Base-by-base conservation (phyloP, 176 grass and related monocot species). In the Pontederia paniculata region DNA sequence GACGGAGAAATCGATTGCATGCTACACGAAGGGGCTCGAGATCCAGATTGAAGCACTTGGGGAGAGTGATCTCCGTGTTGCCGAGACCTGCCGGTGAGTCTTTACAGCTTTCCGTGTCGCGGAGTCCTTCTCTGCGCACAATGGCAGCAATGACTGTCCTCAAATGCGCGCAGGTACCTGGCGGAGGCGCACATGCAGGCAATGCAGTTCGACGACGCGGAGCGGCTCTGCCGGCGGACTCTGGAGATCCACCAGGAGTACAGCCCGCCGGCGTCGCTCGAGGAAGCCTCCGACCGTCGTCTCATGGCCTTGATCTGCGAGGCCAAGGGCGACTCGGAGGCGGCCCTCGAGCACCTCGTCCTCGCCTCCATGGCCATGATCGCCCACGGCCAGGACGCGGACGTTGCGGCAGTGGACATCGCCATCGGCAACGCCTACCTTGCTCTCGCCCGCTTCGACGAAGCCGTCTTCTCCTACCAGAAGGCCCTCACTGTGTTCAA, bases 391-490 rank as follows among this genome's bases (percentile, higher is more conserved):
- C 86, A 84, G 17, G 94, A 99, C 16, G 52, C 78, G 0, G 94
- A 99, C 53, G 94, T 90, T 2, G 94, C 94, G 6, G 79, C 87
- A 0, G 90, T 93, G 0, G 94, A 99, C 18, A 63, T 99, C 1
- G 62, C 80, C 2, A 93, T 99, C 57, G 94, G 94, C 45, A 83
- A 85, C 77, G 84, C 87, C 12, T 93, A 99, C 37, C 81, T 99
- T 0, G 73, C 87, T n/a, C 83, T 99, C 0, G 94, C 72, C 13
- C 86, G 94, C 7, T 99, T 99, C 9, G 94, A 99, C 9, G 94
- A 99, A 77, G 73, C 94, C 10, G 87, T 99, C 70, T 99, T 99
- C 83, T 99, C 94, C 15, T 99, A 99, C 76, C 94, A 99, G 78
- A 99, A 99, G 76, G 83, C 94, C 0, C 42, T 99, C 57, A 99